A percentile compares a stretch with the other conserved stretches of the same genome.
Conservation (phyloP, 176 grass and related monocot genomes). For the Paspalum notatum region DNA sequence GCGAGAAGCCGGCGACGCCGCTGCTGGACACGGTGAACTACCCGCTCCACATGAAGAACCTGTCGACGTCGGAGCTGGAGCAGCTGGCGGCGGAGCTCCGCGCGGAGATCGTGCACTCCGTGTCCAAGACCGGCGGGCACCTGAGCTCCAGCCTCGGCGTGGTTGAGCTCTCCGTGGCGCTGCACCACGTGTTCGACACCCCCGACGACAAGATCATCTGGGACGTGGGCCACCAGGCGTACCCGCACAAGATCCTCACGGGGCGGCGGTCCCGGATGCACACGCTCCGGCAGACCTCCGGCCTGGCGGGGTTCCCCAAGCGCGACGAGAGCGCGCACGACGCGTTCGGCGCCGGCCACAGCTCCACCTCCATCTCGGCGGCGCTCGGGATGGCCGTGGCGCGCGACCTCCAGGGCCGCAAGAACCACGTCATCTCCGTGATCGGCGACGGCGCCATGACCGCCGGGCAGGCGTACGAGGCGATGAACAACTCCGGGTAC, state of each 20-base stretch:
- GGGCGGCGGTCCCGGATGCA: conserved; percentile 87
- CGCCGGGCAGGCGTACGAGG: conserved; percentile 92
- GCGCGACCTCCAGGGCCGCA: conserved; percentile 68
- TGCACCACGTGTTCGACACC: conserved; percentile 93
- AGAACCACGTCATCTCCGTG: conserved; percentile 88
- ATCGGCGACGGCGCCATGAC: conserved; percentile 99
- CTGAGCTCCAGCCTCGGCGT: conserved; percentile 87
- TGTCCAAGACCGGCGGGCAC: conserved; percentile 81
- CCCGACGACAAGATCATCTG: conserved; percentile 95
- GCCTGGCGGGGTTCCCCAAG: conserved; percentile 92
- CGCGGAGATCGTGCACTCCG: conserved; percentile 65
- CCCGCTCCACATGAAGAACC: conserved; percentile 94
- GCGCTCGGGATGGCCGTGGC: conserved; percentile 94
- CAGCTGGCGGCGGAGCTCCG: conserved; percentile 88
- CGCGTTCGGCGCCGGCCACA: conserved; percentile 89
- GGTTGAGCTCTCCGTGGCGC: conserved; percentile 80
- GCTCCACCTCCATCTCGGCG: conserved; percentile 95
- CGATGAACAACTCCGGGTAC: conserved; percentile 94
- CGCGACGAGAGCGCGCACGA: conserved; percentile 95
- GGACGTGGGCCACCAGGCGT: conserved; percentile 97
- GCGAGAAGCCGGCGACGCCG: conserved; percentile 77
- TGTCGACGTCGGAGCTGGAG: conserved; percentile 75
- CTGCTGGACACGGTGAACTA: conserved; percentile 83
- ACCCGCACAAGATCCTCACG: conserved; percentile 96
- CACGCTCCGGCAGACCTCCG: conserved; percentile 84